Evolutionary conservation across 345 rosid species (phyloP).

Genomic region (Lumnitzera littorea): DNA sequence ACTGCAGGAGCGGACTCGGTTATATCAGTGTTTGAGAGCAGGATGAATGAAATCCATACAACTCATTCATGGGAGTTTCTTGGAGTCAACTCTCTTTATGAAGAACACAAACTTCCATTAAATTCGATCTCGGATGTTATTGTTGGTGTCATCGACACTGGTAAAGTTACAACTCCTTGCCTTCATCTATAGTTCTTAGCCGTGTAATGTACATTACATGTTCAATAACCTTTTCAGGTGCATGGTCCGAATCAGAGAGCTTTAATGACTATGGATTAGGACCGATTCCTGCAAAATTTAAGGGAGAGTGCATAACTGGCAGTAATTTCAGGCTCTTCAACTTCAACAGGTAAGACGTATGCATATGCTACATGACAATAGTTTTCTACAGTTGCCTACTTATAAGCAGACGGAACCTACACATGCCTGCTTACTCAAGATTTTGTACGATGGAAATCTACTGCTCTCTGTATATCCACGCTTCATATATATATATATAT

Average conservation of each 20-base stretch:
- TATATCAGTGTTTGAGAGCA: slow-evolving; percentile 37
- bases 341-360: slow-evolving; percentile 27
- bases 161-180: slow-evolving; percentile 12
- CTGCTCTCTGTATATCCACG: not conserved
- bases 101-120: slow-evolving; percentile 11
- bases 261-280: slow-evolving; percentile 29
- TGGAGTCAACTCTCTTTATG: slow-evolving; percentile 18
- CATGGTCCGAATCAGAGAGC: slow-evolving; percentile 49
- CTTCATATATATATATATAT: not conserved
- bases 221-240: slow-evolving; percentile 16
- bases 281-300: slow-evolving; percentile 34
- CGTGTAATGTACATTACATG: too few species aligned
- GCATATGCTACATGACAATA: too few species aligned
- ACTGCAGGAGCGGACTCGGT: slow-evolving; percentile 23
- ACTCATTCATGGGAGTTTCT: slow-evolving; percentile 50
- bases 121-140: slow-evolving; percentile 18
- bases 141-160: slow-evolving; percentile 36
- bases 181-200: not conserved
- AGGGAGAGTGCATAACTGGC: slow-evolving; percentile 36
- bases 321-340: slow-evolving; percentile 27
- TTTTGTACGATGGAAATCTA: too few species aligned
- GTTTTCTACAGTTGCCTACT: too few species aligned
- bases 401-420: too few species aligned
- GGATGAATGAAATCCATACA: slow-evolving; percentile 30
- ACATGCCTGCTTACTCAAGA: too few species aligned